Conservation (phyloP, 352 stramenopile genomes). For the Pythium apleroticum region DNA sequence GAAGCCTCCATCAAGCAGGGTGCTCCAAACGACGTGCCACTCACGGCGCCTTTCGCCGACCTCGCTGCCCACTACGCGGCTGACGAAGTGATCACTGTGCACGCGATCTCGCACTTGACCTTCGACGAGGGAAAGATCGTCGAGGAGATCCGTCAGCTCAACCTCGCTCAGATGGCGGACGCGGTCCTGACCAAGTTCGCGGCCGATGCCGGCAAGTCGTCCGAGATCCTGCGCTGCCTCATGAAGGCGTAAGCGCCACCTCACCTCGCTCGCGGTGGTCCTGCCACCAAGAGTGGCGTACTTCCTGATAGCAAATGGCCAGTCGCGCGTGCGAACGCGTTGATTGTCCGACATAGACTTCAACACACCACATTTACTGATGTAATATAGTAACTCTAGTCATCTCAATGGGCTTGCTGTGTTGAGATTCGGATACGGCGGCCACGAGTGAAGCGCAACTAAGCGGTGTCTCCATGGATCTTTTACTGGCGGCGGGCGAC, state of each 20-base stretch:
- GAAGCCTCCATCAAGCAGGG: constrained; percentile 54
- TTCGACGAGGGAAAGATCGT: constrained; percentile 77
- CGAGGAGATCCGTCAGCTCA: constrained; percentile 78
- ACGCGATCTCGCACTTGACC: constrained; percentile 76
- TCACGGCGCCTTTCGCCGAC: constrained; percentile 67
- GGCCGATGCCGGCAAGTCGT: constrained; percentile 51
- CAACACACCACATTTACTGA: constrained; percentile 18
- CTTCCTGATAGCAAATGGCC: constrained; percentile 2
- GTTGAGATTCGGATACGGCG: background rate
- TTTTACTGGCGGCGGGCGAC: constrained; percentile 4
- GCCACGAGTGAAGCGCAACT: background rate
- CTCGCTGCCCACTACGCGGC: constrained; percentile 46
- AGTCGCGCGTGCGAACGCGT: background rate
- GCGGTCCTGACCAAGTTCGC: constrained; percentile 50
- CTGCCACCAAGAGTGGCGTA: background rate
- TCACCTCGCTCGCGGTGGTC: background rate
- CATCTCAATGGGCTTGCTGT: constrained; percentile 1
- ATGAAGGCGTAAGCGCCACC: constrained; percentile 28
- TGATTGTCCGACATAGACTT: constrained; percentile 5
- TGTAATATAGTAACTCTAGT: constrained; percentile 29
- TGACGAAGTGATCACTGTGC: constrained; percentile 62
- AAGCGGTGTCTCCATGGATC: background rate
- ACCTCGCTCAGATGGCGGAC: constrained; percentile 62
- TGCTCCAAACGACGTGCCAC: constrained; percentile 50
- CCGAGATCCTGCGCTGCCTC: constrained; percentile 58